A percentile compares a stretch with the other conserved stretches of the same genome.
Conservation (phyloP, 495 filamentous ascomycete genomes). For the Sphaerosporella brunnea region DNA sequence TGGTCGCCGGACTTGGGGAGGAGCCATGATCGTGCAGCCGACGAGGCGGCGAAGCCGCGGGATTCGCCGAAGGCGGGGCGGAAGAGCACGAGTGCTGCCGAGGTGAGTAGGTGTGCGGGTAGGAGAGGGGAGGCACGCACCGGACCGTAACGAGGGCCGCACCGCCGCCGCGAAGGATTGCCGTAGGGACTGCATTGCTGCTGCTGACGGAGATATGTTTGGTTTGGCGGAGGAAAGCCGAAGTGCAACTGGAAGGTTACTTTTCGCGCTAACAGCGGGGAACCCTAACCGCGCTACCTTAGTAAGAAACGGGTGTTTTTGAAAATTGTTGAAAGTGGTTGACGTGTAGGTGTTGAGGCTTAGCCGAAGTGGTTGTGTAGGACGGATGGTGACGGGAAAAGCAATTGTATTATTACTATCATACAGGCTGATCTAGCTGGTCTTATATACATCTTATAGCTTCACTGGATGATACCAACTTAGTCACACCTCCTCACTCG, state of each 20-base stretch:
- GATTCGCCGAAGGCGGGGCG: not conserved
- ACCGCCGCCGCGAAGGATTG: slow-evolving; percentile 3
- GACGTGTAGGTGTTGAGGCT: no score
- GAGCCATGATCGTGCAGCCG: slow-evolving; percentile 17
- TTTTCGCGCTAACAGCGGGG: not conserved
- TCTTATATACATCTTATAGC: no score
- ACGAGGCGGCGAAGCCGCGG: not conserved
- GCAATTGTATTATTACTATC: no score
- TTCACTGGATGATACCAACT: no score
- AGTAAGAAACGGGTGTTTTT: no score
- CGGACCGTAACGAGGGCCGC: not conserved
- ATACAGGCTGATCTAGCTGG: no score
- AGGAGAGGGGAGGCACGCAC: not conserved
- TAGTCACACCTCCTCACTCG: no score
- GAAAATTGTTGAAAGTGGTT: no score
- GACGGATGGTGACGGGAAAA: no score
- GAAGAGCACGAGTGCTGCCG: slow-evolving; percentile 2
- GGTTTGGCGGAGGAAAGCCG: not conserved
- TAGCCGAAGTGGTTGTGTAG: no score
- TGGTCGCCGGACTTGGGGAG: slow-evolving; percentile 21
- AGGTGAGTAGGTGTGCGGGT: not conserved
- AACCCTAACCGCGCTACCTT: not conserved
- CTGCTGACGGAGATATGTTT: not conserved
- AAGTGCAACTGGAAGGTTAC: not conserved
- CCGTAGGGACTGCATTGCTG: slow-evolving; percentile 7